Evolutionary conservation across 2,329 filamentous ascomycete genomes (phyloP).

Genomic region (Colletotrichum noveboracense): DNA sequence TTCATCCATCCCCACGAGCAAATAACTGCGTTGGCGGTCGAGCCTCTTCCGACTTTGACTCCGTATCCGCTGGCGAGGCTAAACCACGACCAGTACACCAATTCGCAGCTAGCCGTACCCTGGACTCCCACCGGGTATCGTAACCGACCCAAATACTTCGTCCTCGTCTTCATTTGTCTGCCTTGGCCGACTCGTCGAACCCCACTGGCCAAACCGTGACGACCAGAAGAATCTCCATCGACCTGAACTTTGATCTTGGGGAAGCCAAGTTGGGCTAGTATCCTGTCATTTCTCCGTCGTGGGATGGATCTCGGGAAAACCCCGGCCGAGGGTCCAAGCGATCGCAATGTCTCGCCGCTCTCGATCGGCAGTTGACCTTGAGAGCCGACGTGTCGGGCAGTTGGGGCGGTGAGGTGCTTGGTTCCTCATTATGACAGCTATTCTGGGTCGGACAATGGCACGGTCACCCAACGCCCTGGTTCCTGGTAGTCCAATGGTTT

Average conservation of each 20-base stretch:
- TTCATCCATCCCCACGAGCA: background rate
- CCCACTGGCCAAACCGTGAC: background rate
- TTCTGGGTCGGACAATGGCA: background rate
- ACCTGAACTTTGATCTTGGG: background rate
- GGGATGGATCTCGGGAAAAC: background rate
- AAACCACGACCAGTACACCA: background rate
- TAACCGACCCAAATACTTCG: background rate
- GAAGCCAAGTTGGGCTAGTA: background rate
- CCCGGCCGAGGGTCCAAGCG: background rate
- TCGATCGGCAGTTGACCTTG: constrained; percentile 1
- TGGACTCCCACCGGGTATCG: background rate
- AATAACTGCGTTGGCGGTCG: background rate
- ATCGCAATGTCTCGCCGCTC: background rate
- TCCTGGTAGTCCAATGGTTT: constrained; percentile 1
- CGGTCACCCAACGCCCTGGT: background rate
- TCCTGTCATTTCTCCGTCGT: background rate
- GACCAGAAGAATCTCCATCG: background rate
- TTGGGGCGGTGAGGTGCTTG: background rate
- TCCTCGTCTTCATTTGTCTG: background rate
- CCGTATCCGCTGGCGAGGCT: background rate
- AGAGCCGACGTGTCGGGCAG: background rate
- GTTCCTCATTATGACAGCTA: background rate
- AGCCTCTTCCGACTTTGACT: background rate
- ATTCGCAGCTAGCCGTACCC: background rate
- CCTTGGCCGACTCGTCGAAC: background rate